Percentiles rank a stretch among this genome's conserved stretches.
phyloP scores from a whole-genome alignment of 2,329 filamentous ascomycete species.

The Epichloe gansuensis region DNA sequence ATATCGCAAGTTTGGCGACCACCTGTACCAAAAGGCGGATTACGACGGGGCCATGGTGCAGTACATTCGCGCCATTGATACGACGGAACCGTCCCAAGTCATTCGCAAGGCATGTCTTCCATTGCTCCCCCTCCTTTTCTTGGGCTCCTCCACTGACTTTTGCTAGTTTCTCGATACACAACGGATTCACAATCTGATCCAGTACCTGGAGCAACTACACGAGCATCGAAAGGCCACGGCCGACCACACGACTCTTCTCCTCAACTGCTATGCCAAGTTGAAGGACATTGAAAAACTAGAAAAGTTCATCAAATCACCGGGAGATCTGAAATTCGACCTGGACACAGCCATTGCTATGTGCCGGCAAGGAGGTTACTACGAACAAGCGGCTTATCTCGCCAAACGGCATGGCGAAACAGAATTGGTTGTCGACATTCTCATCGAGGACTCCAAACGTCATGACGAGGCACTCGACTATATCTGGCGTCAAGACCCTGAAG shows the following conservation, averaged over 20 bases:
- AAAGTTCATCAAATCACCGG: constrained; percentile 90
- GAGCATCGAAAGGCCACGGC: constrained; percentile 87
- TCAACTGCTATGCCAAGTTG: constrained; percentile 96
- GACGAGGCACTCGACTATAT: constrained; percentile 83
- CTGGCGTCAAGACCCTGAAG: constrained; percentile 69
- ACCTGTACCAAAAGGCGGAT: constrained; percentile 86
- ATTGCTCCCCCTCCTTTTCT: background rate
- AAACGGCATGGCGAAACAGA: constrained; percentile 90
- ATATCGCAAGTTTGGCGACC: constrained; percentile 86
- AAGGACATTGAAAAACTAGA: constrained; percentile 96
- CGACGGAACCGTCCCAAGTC: constrained; percentile 89
- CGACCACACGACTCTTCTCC: constrained; percentile 84
- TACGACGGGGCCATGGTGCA: constrained; percentile 99
- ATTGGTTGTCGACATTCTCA: constrained; percentile 86
- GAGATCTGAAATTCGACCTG: constrained; percentile 88
- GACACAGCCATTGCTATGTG: constrained; percentile 98
- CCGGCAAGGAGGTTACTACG: constrained; percentile 89
- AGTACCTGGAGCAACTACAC: constrained; percentile 92
- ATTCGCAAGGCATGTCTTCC: constrained; percentile 61
- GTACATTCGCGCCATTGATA: constrained; percentile 91
- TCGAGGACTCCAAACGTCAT: constrained; percentile 90
- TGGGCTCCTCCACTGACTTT: constrained; percentile 6
- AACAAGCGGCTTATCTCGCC: constrained; percentile 91
- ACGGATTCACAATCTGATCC: constrained; percentile 92
- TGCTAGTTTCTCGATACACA: constrained; percentile 83